Base-by-base conservation (phyloP, 2,329 filamentous ascomycete species). In the Stagonosporopsis cucurbitacearum region DNA sequence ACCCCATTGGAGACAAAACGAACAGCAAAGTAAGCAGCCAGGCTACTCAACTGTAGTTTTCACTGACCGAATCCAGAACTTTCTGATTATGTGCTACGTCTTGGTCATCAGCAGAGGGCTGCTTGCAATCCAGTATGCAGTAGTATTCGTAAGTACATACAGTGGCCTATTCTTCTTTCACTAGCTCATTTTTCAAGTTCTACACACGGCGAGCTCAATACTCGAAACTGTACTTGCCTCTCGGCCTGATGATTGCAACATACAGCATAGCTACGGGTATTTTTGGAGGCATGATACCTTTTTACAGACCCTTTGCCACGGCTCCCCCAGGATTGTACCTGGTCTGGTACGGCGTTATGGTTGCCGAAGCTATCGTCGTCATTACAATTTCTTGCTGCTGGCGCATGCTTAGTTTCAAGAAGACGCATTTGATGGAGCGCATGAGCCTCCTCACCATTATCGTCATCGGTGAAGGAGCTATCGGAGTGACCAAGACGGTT, bases 401-500 rank as follows among this genome's bases (percentile, higher is more conserved):
- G 69, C 77, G 81, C 3, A 81, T 84, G 45, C 78, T 88, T 39
- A 84, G 83, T 50, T 86, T 89, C 66, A 81, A 84, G 56, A 78
- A 82, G 52, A 88, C 85, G 0, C 85, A 88, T 67, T 70, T 89
- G 50, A 85, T 86, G 65, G 84, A 86, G 64, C 81, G 87, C 9
- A 83, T 89, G 80, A 83, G 81, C 12, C 77, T 88, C 2, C 76
- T 89, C 51, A 89, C 86, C 0, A 78, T 88, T 43, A 87, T 89
- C 57, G 85, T 89, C 52, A 81, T 89, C 54, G 86, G 87, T 13
- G 86, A 89, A 65, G 86, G 86, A 46, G 83, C 87, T 15, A 86
- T 88, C 35, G 81, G 84, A n/a, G 76, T 88, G 25, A 82, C 81
- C 22, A 81, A 82, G 66, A 81, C 81, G 32, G 83, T 88, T 17